Evolutionary conservation across 2,329 filamentous ascomycete genomes (phyloP).

Genomic region (Fusarium vanettenii): DNA sequence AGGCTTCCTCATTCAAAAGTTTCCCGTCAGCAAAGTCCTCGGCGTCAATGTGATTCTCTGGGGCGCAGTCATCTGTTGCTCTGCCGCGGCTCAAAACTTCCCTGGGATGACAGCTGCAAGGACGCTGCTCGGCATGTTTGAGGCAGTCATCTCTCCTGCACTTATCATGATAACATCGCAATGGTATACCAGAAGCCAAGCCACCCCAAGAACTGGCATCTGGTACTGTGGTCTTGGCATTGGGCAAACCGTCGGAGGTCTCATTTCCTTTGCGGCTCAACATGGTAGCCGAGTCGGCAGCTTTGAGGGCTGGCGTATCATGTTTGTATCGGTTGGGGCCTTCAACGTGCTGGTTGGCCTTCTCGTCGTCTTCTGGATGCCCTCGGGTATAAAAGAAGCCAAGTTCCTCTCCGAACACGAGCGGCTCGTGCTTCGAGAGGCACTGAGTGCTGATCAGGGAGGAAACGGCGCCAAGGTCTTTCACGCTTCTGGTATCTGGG

Average conservation of each 20-base stretch:
- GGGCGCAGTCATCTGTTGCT: background rate
- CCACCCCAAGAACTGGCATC: conserved; percentile 58
- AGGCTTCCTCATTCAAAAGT: conserved; percentile 48
- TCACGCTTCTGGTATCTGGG: conserved; percentile 53
- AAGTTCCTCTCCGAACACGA: conserved; percentile 37
- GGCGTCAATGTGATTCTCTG: conserved; percentile 36
- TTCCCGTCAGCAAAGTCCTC: conserved; percentile 49
- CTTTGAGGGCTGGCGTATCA: conserved; percentile 60
- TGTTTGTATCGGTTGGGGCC: conserved; percentile 63
- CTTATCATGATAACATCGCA: conserved; percentile 60
- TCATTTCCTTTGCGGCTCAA: conserved; percentile 64
- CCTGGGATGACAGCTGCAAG: conserved; percentile 55
- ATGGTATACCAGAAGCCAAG: conserved; percentile 57
- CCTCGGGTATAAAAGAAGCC: conserved; percentile 46
- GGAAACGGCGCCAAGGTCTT: conserved; percentile 57
- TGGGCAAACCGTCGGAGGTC: conserved; percentile 54
- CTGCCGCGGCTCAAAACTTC: conserved; percentile 55
- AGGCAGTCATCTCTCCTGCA: conserved; percentile 61
- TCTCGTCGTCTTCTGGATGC: conserved; percentile 56
- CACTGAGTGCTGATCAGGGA: conserved; percentile 61
- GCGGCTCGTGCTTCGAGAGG: conserved; percentile 63
- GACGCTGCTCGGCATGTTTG: conserved; percentile 59
- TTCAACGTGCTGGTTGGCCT: conserved; percentile 60
- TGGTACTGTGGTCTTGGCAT: conserved; percentile 43
- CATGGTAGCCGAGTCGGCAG: conserved; percentile 53